Percentiles rank a stretch among this genome's conserved stretches.
Conservation (phyloP, 2,329 filamentous ascomycete genomes). For the Zymoseptoria brevis region DNA sequence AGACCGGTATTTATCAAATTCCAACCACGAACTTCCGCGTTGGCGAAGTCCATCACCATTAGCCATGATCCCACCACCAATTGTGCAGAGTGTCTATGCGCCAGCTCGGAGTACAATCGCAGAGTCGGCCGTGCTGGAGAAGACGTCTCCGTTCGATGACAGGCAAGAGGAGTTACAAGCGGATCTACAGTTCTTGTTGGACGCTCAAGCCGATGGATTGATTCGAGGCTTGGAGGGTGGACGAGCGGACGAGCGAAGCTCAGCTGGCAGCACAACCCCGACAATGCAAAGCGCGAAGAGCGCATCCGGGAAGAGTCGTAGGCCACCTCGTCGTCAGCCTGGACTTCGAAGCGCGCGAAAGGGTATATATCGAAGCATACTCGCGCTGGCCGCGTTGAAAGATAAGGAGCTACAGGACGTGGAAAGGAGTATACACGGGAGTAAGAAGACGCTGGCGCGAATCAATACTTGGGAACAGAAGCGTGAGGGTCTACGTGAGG, state of each 20-base stretch:
- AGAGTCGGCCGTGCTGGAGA: conserved; percentile 38
- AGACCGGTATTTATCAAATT: conserved; percentile 14
- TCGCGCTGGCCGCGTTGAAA: conserved; percentile 58
- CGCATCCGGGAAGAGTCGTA: conserved; percentile 20
- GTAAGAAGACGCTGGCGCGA: conserved; percentile 51
- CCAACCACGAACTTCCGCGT: conserved; percentile 24
- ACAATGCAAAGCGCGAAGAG: conserved; percentile 34
- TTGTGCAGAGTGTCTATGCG: conserved; percentile 26
- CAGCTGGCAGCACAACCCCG: conserved; percentile 44
- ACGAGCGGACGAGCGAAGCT: conserved; percentile 36
- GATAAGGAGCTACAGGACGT: conserved; percentile 59
- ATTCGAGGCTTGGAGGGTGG: conserved; percentile 40
- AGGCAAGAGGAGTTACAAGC: conserved; percentile 48
- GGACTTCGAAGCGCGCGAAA: conserved; percentile 56
- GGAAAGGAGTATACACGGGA: conserved; percentile 47
- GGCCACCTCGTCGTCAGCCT: conserved; percentile 42
- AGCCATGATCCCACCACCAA: conserved; percentile 30
- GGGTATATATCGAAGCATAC: conserved; percentile 56
- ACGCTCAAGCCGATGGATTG: conserved; percentile 53
- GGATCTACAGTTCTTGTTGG: conserved; percentile 51
- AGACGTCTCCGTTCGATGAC: conserved; percentile 31
- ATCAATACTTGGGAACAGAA: conserved; percentile 54
- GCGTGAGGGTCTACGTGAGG: conserved; percentile 46
- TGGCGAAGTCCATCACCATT: conserved; percentile 29
- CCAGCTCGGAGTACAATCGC: conserved; percentile 8